Evolutionary conservation across 1,284 basidiomycete species (phyloP).

Genomic region (Puccinia novopanici): DNA sequence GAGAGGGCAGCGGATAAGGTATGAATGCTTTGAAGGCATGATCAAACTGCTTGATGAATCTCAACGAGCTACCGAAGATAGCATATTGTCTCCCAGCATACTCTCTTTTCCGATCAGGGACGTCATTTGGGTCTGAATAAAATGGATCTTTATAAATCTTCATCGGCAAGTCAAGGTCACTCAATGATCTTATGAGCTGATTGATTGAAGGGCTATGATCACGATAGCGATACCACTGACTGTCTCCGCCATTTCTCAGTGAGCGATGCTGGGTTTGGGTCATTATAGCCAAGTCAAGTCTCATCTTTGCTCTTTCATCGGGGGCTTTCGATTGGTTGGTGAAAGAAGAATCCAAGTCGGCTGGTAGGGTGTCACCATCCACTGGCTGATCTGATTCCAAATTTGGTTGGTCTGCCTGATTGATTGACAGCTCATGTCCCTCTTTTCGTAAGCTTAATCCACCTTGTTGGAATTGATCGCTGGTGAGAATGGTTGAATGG

Average conservation of each 20-base stretch:
- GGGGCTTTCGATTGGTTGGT: constrained; percentile 2
- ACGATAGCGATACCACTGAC: constrained; percentile 64
- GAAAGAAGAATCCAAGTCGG: neutral
- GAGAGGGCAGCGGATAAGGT: neutral
- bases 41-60: constrained; percentile 58
- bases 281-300: constrained; percentile 46
- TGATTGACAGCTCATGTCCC: neutral
- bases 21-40: constrained; percentile 28
- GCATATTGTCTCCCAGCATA: constrained; percentile 77
- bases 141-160: constrained; percentile 75
- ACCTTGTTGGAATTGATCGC: neutral
- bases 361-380: neutral
- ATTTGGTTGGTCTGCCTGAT: neutral
- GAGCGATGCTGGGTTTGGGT: constrained; percentile 25
- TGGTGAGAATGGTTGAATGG: neutral
- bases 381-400: neutral
- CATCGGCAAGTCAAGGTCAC: constrained; percentile 65
- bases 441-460: neutral
- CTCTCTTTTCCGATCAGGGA: constrained; percentile 70
- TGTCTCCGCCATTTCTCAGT: neutral
- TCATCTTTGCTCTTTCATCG: constrained; percentile 30
- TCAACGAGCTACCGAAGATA: constrained; percentile 63
- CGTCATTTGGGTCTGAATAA: constrained; percentile 74
- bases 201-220: constrained; percentile 65
- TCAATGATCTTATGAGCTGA: constrained; percentile 66